Evolutionary conservation across 768 basidiomycete species (phyloP), one percentile per base, ranked within the genome.

Genomic region (Boletus eberwhitei): DNA sequence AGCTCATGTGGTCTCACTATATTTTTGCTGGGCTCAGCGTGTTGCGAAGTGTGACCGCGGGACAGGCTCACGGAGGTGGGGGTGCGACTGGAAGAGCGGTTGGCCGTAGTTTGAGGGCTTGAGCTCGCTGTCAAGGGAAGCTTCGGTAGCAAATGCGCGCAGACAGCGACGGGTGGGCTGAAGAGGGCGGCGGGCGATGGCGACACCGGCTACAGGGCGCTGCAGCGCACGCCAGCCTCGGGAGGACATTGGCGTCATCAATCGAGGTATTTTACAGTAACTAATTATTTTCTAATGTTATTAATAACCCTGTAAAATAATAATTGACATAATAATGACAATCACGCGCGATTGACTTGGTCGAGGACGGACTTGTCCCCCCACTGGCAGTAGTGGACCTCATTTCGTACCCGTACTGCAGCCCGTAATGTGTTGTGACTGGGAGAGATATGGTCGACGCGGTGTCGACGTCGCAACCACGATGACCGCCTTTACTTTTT

Each of bases 91-190:
- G 19, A 77, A 79, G 12, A 87, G 75, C 0, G 94, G 92, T 67
- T 96, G 94, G 1, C 93, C 93, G 62, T 83, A 89, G 32, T 73
- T 70, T 8, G 91, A 85, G 3, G 92, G 92, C 70, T 93, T 94
- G 41, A 57, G 63, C 29, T 68, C 62, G 37, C 57, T 43, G 45
- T 66, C 64, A 38, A 66, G 13, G 39, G 17, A 22, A 9, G 59
- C 67, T 29, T 63, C 71, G 13, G 76, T 73, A n/a, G 75, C 74
- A 59, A 74, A 71, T 19, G 63, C 42, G 36, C 67, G 64, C 37
- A 59, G 47, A 36, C 56, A 48, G 17, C 36, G 19, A 36, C 45
- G 54, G 3, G 50, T 14, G 29, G 31, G 38, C 24, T 22, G 35
- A 13, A 31, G 46, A 11, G 26, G 21, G 13, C 43, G 53, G n/a